Conservation (phyloP, 164 flowering plant species). For the Platanus orientalis region DNA sequence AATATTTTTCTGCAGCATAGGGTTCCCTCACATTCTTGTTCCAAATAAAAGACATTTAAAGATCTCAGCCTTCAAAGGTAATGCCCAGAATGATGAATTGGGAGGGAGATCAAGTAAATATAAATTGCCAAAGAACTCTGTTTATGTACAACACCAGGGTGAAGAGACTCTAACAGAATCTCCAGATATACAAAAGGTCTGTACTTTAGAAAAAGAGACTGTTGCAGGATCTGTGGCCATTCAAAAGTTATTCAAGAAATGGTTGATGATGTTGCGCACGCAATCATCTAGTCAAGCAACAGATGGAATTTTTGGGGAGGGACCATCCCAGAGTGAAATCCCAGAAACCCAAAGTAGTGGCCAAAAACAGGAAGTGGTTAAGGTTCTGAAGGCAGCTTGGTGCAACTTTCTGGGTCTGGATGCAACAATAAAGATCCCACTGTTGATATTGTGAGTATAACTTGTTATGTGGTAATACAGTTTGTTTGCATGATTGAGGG, state of each 20-base stretch:
- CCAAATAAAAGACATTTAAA: conserved; percentile 38
- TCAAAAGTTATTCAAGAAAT: conserved; percentile 53
- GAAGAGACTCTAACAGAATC: conserved; percentile 37
- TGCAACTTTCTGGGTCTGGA: conserved; percentile 51
- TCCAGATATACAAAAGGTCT: conserved; percentile 29
- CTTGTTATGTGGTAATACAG: too few relatives aligned
- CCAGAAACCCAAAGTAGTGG: conserved; percentile 22
- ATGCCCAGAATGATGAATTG: conserved; percentile 46
- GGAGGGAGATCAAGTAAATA: conserved; percentile 38
- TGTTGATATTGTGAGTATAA: conserved; percentile 65
- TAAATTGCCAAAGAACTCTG: conserved; percentile 40
- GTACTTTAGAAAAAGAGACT: conserved; percentile 30
- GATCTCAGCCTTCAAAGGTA: conserved; percentile 63
- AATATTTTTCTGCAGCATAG: conserved; percentile 36
- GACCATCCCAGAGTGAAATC: conserved; percentile 21
- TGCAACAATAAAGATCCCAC: conserved; percentile 63
- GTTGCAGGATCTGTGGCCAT: conserved; percentile 45
- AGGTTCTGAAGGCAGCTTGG: conserved; percentile 40
- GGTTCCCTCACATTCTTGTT: conserved; percentile 22
- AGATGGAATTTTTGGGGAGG: conserved; percentile 36
- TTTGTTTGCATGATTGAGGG: too few relatives aligned
- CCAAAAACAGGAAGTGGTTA: conserved; percentile 25
- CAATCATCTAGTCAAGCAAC: conserved; percentile 31
- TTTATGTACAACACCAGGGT: conserved; percentile 39
- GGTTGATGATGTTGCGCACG: conserved; percentile 64